Evolutionary conservation across 192 early-diverging fungal genomes (phyloP).

Genomic region (Kappamyces sp.): DNA sequence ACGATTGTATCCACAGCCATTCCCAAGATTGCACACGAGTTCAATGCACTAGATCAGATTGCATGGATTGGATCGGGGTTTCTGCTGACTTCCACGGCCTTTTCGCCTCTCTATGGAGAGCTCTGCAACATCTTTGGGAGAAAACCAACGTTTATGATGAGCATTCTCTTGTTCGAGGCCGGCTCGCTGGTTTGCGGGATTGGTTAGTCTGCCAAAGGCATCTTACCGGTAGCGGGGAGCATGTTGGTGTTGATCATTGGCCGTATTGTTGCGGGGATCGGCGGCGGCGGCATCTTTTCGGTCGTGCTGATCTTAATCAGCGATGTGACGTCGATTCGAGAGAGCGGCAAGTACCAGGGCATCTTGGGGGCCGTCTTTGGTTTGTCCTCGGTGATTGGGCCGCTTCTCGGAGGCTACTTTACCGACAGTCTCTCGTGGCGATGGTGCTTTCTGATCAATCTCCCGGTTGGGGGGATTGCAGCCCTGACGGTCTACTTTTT

Average conservation of each 20-base stretch:
- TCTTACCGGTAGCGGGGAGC: slow-evolving; percentile 14
- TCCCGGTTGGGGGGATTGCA: slow-evolving; percentile 72
- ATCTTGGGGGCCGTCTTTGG: slow-evolving; percentile 75
- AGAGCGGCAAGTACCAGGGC: slow-evolving; percentile 83
- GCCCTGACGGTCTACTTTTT: slow-evolving; percentile 48
- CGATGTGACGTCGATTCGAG: slow-evolving; percentile 73
- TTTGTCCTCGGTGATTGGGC: slow-evolving; percentile 72
- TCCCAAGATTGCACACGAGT: slow-evolving; percentile 31
- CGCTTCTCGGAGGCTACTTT: slow-evolving; percentile 80
- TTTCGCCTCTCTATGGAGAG: slow-evolving; percentile 15
- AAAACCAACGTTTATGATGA: slow-evolving; percentile 17
- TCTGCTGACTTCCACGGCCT: slow-evolving; percentile 28
- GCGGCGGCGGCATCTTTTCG: slow-evolving; percentile 71
- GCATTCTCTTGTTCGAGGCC: slow-evolving; percentile 18
- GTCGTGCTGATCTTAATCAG: slow-evolving; percentile 77
- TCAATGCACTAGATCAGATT: slow-evolving; percentile 24
- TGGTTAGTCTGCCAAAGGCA: slow-evolving; percentile 26
- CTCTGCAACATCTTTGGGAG: slow-evolving; percentile 27
- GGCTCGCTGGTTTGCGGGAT: slow-evolving; percentile 21
- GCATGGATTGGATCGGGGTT: slow-evolving; percentile 39
- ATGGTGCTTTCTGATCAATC: slow-evolving; percentile 77
- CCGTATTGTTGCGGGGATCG: slow-evolving; percentile 76
- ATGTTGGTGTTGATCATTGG: slow-evolving; percentile 64
- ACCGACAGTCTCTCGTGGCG: slow-evolving; percentile 50
- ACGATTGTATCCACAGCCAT: slow-evolving; percentile 16